These are phyloP conservation scores for Zizania palustris DNA, from an alignment of 202 grass and related monocot genomes.

Conservation along the genomic window DNA sequence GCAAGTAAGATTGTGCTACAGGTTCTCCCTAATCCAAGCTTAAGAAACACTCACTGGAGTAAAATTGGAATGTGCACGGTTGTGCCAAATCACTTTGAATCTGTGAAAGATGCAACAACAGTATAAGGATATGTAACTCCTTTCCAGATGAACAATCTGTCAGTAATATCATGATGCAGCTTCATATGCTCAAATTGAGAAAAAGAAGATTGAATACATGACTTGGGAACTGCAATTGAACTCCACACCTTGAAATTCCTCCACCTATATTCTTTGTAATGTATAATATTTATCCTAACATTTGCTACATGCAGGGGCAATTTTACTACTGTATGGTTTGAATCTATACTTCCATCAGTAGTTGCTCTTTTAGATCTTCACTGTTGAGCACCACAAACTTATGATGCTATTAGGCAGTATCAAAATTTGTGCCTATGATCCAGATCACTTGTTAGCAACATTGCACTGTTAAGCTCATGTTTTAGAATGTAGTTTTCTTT, in stretches of 20 bases:
- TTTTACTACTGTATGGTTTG: constrained; percentile 5
- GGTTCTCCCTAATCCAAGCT: constrained; percentile 55
- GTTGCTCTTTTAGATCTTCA: constrained; percentile 1
- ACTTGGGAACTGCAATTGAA: constrained; percentile 38
- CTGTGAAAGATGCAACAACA: constrained; percentile 46
- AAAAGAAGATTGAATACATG: constrained; percentile 42
- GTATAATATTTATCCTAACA: constrained; percentile 22
- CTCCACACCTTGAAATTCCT: constrained; percentile 29
- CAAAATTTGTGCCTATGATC: constrained; percentile 2
- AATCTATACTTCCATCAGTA: constrained; percentile 23
- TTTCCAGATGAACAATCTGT: constrained; percentile 32
- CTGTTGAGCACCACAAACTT: background rate
- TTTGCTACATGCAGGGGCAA: constrained; percentile 25
- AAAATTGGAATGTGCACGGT: constrained; percentile 44
- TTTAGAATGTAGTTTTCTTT: background rate
- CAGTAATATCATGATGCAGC: constrained; percentile 29
- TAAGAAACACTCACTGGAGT: constrained; percentile 49
- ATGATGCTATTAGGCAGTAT: constrained; percentile 5
- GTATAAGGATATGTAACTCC: constrained; percentile 39
- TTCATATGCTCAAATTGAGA: constrained; percentile 30
- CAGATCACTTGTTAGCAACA: background rate
- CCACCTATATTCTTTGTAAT: background rate
- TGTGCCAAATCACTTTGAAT: constrained; percentile 36
- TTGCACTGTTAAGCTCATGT: background rate
- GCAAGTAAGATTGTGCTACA: constrained; percentile 65